A percentile compares a stretch with the other conserved stretches of the same genome.
These are phyloP conservation scores for Colletotrichum euphorbiae DNA, from an alignment of 2,329 filamentous ascomycete genomes.

Conservation along the genomic window DNA sequence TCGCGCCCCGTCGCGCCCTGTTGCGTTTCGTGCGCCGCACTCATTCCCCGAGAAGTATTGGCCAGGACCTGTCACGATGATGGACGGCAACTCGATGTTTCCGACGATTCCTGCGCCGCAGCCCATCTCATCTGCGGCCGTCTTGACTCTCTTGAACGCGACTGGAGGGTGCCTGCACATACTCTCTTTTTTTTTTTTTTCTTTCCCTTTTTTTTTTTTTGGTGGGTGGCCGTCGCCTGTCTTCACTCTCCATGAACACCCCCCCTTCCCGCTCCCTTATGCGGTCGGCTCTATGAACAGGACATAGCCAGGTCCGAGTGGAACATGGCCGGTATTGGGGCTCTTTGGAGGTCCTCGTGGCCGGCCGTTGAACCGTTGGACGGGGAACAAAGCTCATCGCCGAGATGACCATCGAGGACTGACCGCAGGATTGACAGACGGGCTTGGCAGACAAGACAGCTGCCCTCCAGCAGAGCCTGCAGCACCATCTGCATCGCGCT, in stretches of 20 bases:
- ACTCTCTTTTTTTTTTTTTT: background rate
- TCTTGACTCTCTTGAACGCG: slow-evolving; percentile 3
- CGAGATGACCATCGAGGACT: background rate
- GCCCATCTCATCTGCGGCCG: slow-evolving; percentile 14
- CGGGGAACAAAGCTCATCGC: background rate
- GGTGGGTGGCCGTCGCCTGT: too few relatives aligned
- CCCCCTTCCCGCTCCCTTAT: background rate
- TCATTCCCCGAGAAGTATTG: slow-evolving; percentile 29
- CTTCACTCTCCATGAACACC: too few relatives aligned
- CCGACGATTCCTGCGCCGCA: slow-evolving; percentile 23
- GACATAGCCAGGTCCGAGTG: background rate
- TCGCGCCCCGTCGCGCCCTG: background rate
- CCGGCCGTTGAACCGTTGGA: too few relatives aligned
- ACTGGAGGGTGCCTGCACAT: background rate
- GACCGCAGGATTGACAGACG: background rate
- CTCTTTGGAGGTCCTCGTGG: background rate
- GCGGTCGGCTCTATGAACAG: background rate
- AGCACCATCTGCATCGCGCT: background rate
- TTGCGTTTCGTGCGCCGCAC: slow-evolving; percentile 16
- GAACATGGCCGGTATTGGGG: background rate
- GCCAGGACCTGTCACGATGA: slow-evolving; percentile 21
- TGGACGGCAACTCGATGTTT: slow-evolving; percentile 14
- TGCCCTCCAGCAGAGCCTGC: background rate
- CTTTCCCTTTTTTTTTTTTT: too few relatives aligned
- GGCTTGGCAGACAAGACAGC: background rate